Base-by-base conservation (phyloP, 371 early-diverging fungal species). In the Zychaea mexicana region DNA sequence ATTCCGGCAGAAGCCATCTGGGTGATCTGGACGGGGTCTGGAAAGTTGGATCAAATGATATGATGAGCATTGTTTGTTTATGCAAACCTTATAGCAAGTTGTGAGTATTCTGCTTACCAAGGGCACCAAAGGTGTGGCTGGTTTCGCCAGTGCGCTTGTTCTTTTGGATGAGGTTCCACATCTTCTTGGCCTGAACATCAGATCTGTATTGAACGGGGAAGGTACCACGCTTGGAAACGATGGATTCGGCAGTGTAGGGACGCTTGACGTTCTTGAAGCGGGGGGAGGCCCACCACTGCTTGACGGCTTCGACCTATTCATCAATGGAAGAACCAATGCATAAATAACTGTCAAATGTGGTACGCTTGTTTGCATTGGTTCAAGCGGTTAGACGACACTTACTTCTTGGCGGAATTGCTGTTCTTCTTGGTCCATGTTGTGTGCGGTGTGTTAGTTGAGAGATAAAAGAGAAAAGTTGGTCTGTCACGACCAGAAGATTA, bases 1-100 rank as follows among this genome's bases (percentile, higher is more conserved):
- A 98, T 83, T 53, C 58, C 58, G 83, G 96, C 95, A 79, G 96
- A 94, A 58, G 94, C 96, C 98, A 98, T 98, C 81, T 96, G 98
- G 31, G 93, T 88, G 39, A 97, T 95, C 83, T 96, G 96, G 66
- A 96, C 89, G 39, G 96, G 94, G 72, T 98, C 97, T 49, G n/a
- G n/a, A n/a, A n/a, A n/a, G n/a, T n/a, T n/a, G n/a, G n/a, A n/a
- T n/a, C n/a, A n/a, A 49, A 24, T 49, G 49, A 36, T 2, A 36
- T 36, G 10, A 36, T 36, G 36, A 36, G 15, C 15, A 36, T 36
- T 36, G 36, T 36, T 36, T 8, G 17, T 46, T 46, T 46, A 15
- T 46, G 1, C 46, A 46, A 46, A 46, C n/a, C n/a, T n/a, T n/a
- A n/a, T n/a, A n/a, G n/a, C n/a, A n/a, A n/a, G n/a, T n/a, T n/a